Percentiles rank a stretch among this genome's conserved stretches.
These are phyloP conservation scores for Eucalyptus leucophloia DNA, from an alignment of 345 rosid species.

Conservation along the genomic window DNA sequence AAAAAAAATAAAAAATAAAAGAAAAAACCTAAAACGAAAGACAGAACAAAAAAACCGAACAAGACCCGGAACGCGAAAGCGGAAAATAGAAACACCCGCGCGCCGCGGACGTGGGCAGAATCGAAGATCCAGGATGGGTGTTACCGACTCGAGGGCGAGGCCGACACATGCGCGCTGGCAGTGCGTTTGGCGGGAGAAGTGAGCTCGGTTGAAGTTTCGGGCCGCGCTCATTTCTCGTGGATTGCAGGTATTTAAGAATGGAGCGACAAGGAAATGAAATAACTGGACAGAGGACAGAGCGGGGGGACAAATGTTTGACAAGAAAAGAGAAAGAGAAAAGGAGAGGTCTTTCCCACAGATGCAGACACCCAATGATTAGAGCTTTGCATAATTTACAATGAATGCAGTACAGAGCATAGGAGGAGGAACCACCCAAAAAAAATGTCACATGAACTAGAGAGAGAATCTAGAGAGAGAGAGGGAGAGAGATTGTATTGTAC, in stretches of 20 bases:
- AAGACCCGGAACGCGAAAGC: neutral
- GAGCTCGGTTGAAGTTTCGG: neutral
- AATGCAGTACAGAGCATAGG: neutral
- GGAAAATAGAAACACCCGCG: neutral
- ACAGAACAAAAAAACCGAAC: neutral
- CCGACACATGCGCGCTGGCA: neutral
- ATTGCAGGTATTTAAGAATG: neutral
- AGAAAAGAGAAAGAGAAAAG: neutral
- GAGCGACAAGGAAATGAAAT: slow-evolving; percentile 2
- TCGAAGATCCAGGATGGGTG: neutral
- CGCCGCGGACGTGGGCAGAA: neutral
- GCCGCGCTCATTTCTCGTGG: neutral
- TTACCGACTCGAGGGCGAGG: neutral
- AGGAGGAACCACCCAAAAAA: neutral
- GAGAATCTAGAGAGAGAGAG: neutral
- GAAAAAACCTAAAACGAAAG: neutral
- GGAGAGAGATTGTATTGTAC: neutral
- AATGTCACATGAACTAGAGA: neutral
- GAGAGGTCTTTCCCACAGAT: neutral
- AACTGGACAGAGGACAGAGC: neutral
- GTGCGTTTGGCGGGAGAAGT: neutral
- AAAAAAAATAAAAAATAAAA: neutral
- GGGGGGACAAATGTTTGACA: neutral
- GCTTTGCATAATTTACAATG: neutral
- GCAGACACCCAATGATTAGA: neutral